phyloP scores from a whole-genome alignment of 176 grass and related monocot species.

The Carex parvula region DNA sequence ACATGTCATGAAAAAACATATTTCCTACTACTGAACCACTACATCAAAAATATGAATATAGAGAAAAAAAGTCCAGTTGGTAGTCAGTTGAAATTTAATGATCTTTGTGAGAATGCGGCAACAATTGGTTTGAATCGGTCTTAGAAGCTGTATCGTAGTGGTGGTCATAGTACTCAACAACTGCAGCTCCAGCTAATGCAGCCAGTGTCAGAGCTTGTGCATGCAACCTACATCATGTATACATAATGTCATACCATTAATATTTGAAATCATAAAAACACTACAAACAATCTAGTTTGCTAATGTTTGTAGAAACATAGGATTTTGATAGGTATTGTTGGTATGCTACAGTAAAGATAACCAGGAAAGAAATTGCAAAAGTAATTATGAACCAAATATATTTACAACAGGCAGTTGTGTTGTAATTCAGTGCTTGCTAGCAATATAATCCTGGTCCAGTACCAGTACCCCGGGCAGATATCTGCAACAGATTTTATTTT shows the following conservation, averaged over 20 bases:
- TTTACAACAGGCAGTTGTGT: not conserved
- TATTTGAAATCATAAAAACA: not conserved
- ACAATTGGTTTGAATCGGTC: constrained; percentile 57
- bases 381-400: not conserved
- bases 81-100: constrained; percentile 30
- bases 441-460: not conserved
- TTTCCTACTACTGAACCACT: not conserved
- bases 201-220: constrained; percentile 77
- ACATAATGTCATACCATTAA: not conserved
- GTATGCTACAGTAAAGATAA: not conserved
- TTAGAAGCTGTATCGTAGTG: constrained; percentile 59
- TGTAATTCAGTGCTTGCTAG: not conserved
- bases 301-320: not conserved
- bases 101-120: constrained; percentile 76
- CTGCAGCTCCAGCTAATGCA: constrained; percentile 66
- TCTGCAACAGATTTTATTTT: not conserved
- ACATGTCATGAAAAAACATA: constrained; percentile 3
- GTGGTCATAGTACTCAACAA: constrained; percentile 83
- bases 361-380: not conserved
- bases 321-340: not conserved
- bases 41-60: not conserved
- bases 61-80: not conserved
- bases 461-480: not conserved
- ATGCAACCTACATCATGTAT: constrained; percentile 64
- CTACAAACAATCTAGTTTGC: not conserved